Evolutionary conservation across 2,329 filamentous ascomycete species (phyloP).

Genomic region (Colletotrichum falcatum): DNA sequence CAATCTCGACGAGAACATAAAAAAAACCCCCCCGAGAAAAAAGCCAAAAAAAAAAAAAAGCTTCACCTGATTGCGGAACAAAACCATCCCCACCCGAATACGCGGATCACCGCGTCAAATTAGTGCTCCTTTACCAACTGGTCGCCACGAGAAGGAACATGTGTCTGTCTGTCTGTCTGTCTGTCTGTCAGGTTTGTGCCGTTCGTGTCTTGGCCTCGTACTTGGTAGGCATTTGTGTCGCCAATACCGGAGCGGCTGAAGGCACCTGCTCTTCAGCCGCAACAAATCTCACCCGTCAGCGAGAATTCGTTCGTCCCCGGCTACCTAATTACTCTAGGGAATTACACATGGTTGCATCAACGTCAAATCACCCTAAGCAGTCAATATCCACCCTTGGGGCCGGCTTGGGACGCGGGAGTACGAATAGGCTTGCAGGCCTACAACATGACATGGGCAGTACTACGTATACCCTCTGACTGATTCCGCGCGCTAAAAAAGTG

Average conservation of each 20-base stretch:
- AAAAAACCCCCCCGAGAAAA: too few relatives aligned
- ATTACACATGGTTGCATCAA: neutral
- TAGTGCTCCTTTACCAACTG: neutral
- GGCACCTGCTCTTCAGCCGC: constrained; percentile 20
- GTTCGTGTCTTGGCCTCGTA: neutral
- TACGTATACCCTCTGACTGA: neutral
- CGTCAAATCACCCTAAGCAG: neutral
- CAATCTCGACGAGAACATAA: neutral
- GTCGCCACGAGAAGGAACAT: neutral
- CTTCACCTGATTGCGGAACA: too few relatives aligned
- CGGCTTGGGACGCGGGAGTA: too few relatives aligned
- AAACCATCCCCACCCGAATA: neutral
- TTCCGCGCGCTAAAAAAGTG: neutral
- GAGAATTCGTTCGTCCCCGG: neutral
- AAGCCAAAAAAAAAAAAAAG: too few relatives aligned
- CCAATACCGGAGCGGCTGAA: constrained; percentile 27
- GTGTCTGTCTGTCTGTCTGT: neutral
- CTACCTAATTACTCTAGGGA: neutral
- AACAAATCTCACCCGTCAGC: constrained; percentile 17
- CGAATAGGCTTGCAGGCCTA: neutral
- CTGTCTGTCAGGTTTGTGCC: neutral
- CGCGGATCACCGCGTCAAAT: neutral
- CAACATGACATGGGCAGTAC: constrained; percentile 3
- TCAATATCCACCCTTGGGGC: neutral
- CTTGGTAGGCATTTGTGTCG: neutral